These are phyloP conservation scores for Endocalyx cinctus DNA, from an alignment of 2,329 filamentous ascomycete genomes.

Conservation along the genomic window DNA sequence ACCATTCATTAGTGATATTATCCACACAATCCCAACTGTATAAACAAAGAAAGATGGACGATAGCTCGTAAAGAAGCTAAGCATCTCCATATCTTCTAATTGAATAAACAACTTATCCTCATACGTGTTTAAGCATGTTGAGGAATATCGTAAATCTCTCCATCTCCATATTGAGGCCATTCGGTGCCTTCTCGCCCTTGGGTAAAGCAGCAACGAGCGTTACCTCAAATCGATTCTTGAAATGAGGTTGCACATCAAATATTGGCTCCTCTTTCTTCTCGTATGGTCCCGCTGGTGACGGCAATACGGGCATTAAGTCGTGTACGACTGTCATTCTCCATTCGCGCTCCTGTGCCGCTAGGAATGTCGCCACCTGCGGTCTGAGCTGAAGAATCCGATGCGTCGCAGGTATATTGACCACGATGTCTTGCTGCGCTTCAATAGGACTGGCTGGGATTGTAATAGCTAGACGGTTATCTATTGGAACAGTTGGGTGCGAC, in stretches of 20 bases:
- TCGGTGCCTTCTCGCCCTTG: constrained; percentile 50
- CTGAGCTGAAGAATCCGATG: constrained; percentile 69
- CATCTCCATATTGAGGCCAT: constrained; percentile 63
- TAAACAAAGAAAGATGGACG: no score
- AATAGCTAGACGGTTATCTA: constrained; percentile 57
- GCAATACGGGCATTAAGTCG: constrained; percentile 60
- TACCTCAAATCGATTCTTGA: constrained; percentile 72
- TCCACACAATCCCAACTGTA: no score
- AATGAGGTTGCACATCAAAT: constrained; percentile 68
- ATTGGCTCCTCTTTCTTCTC: constrained; percentile 59
- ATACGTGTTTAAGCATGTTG: constrained; percentile 50
- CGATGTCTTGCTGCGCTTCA: constrained; percentile 66
- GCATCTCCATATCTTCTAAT: no score
- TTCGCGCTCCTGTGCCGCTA: constrained; percentile 58
- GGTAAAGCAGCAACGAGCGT: constrained; percentile 70
- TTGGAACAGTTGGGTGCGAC: constrained; percentile 58
- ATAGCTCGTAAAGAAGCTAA: no score
- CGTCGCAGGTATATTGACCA: constrained; percentile 62
- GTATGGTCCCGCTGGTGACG: constrained; percentile 39
- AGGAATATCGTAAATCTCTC: constrained; percentile 75
- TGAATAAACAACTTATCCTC: no score
- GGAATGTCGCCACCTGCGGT: constrained; percentile 57
- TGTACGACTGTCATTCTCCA: constrained; percentile 73
- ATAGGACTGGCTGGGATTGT: constrained; percentile 61
- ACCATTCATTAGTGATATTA: no score